Evolutionary conservation across 192 early-diverging fungal species (phyloP).

Genomic region (Coemansia nantahalensis): DNA sequence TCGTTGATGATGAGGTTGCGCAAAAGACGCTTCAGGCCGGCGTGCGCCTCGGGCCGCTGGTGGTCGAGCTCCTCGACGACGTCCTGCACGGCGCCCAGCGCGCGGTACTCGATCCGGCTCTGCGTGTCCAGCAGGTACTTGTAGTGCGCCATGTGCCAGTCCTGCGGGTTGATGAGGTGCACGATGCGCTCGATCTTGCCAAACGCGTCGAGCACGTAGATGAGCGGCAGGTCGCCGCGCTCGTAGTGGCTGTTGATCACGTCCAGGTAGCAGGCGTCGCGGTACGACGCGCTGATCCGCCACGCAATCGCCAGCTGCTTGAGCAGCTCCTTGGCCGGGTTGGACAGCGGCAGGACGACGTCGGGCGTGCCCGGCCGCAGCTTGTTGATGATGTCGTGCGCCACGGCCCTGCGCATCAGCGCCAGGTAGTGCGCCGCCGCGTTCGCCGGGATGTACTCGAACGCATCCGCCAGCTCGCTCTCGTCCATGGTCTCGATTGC

Average conservation of each 20-base stretch:
- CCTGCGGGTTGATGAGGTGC: constrained; percentile 46
- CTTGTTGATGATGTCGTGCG: constrained; percentile 32
- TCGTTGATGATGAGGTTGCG: constrained; percentile 1
- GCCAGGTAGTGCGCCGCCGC: constrained; percentile 29
- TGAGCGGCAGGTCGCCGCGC: constrained; percentile 25
- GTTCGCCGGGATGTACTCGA: constrained; percentile 47
- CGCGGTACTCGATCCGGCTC: constrained; percentile 33
- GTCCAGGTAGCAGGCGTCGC: constrained; percentile 49
- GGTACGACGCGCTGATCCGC: constrained; percentile 45
- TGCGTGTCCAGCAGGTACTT: constrained; percentile 36
- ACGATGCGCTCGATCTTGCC: constrained; percentile 47
- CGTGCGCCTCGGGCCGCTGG: constrained; percentile 21
- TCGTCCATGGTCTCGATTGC: constrained; percentile 28
- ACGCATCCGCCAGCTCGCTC: constrained; percentile 34
- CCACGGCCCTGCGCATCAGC: constrained; percentile 32
- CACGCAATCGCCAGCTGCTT: constrained; percentile 44
- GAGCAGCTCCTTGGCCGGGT: constrained; percentile 33
- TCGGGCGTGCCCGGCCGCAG: constrained; percentile 10
- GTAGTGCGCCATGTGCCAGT: constrained; percentile 45
- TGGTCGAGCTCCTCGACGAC: constrained; percentile 50
- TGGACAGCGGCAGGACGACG: constrained; percentile 32
- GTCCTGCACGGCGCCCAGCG: constrained; percentile 30
- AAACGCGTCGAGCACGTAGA: constrained; percentile 50
- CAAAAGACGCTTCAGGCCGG: constrained; percentile 14
- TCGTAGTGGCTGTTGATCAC: constrained; percentile 35